Conservation (phyloP, 176 grass and related monocot species). For the Zoysia japonica region DNA sequence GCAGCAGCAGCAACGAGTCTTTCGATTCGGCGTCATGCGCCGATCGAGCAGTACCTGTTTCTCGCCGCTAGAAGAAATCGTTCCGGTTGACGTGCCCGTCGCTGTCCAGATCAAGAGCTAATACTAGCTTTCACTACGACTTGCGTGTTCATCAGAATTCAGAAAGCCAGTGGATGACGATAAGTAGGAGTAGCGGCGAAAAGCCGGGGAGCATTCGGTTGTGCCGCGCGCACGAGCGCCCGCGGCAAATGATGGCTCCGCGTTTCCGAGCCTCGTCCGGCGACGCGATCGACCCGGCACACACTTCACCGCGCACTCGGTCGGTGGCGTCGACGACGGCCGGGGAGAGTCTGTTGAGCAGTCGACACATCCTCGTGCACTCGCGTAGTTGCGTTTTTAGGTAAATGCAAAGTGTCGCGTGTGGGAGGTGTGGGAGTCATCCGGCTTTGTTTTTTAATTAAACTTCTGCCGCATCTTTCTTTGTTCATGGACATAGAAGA, state of each 20-base stretch:
- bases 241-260: conserved; percentile 19
- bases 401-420: conserved; percentile 30
- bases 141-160: conserved; percentile 14
- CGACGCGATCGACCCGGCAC: conserved; percentile 20
- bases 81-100: conserved; percentile 26
- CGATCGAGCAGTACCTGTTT: neutral
- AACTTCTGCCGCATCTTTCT: conserved; percentile 12
- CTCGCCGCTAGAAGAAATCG: neutral
- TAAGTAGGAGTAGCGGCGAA: neutral
- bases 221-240: conserved; percentile 36
- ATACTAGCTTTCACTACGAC: neutral
- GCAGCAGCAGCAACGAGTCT: neutral
- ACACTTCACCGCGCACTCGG: conserved; percentile 33
- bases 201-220: conserved; percentile 2
- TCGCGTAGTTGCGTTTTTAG: conserved; percentile 48
- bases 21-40: neutral
- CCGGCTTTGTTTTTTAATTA: neutral
- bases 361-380: conserved; percentile 58
- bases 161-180: too few species aligned
- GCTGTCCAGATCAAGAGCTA: conserved; percentile 18
- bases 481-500: conserved; percentile 28
- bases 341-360: conserved; percentile 37
- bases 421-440: conserved; percentile 1
- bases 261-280: neutral
- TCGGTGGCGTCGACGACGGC: too few species aligned